Conservation (phyloP, 805 yeast species). For the Candida xiaguanensis region DNA sequence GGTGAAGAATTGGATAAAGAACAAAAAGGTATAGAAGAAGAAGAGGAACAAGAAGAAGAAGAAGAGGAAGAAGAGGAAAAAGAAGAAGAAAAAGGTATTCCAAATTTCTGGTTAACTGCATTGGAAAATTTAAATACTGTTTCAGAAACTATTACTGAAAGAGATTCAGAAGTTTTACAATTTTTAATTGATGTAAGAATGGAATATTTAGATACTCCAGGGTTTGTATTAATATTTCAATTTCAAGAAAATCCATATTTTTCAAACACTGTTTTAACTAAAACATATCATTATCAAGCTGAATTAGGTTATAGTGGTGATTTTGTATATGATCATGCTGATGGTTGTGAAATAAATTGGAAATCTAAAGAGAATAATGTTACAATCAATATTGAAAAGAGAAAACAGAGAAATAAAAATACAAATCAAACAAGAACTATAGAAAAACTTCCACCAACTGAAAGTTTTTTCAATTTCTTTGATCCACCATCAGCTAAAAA, state of each 20-base stretch:
- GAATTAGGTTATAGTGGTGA: constrained; percentile 95
- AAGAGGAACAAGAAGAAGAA: constrained; percentile 30
- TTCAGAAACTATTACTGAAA: constrained; percentile 80
- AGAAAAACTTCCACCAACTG: constrained; percentile 91
- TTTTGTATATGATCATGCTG: constrained; percentile 95
- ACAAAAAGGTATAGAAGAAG: constrained; percentile 40
- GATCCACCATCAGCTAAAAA: constrained; percentile 77
- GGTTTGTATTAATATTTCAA: constrained; percentile 82
- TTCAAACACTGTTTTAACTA: constrained; percentile 65
- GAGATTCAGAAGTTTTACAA: constrained; percentile 81
- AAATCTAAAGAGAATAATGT: constrained; percentile 72
- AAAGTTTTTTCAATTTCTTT: constrained; percentile 93
- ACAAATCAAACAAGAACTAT: constrained; percentile 95
- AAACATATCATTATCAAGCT: constrained; percentile 90
- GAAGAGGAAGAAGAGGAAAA: constrained; percentile 39
- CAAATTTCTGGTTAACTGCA: constrained; percentile 96
- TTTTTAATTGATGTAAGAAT: constrained; percentile 66
- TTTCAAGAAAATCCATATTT: constrained; percentile 75
- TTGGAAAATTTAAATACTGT: constrained; percentile 80
- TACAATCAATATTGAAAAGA: constrained; percentile 82
- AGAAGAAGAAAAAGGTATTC: constrained; percentile 65
- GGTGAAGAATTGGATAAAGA: constrained; percentile 72
- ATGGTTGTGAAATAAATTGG: constrained; percentile 87
- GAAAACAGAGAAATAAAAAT: constrained; percentile 95
- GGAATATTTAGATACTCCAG: constrained; percentile 80